Base-by-base conservation (phyloP, 176 grass and related monocot genomes). In the Carex myosuroides region DNA sequence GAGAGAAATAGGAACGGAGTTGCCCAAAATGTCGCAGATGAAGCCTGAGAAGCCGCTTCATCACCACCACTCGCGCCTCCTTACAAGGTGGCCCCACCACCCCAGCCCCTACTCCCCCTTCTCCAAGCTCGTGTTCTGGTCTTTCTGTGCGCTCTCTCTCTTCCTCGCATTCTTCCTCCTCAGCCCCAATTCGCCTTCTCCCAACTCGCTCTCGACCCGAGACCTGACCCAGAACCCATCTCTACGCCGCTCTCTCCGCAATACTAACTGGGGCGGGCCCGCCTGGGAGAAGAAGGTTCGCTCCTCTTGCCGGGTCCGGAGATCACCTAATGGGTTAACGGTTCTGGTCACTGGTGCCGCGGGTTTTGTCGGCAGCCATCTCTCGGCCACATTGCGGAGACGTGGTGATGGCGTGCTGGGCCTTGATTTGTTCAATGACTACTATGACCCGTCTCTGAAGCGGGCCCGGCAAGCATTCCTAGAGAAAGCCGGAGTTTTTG, bases 221-320 rank as follows among this genome's bases (percentile, higher is more conserved):
- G 85, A 91, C 29, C 72, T 88, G 32, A 81, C 92, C 16, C 46
- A 66, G 2, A 89, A 85, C 92, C 87, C 87, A 62, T 94, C 90
- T 33, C 93, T 92, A 55, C 93, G 88, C 86, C 37, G 85, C 17
- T 63, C 79, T 46, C 79, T 68, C 2, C 44, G 87, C 53, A 21
- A 68, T 58, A 83, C 86, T 48, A 53, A 87, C 21, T 92, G 88
- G 90, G 93, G 93, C 63, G 90, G 93, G 71, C 84, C 90, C 20
- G 90, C 93, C 16, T 92, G 93, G 93, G 93, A 94, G 90, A 94
- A 92, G 90, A 92, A 85, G 87, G 93, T 95, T 46, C 64, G 90
- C 26, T 87, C 93, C 9, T 95, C 93, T 8, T 89, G 90, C 44
- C 84, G 90, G 64, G 93, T 81, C 69, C 73, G 90, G 82, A 72